phyloP scores from a whole-genome alignment of 108 stramenopile species.

The Bacterosira constricta region DNA sequence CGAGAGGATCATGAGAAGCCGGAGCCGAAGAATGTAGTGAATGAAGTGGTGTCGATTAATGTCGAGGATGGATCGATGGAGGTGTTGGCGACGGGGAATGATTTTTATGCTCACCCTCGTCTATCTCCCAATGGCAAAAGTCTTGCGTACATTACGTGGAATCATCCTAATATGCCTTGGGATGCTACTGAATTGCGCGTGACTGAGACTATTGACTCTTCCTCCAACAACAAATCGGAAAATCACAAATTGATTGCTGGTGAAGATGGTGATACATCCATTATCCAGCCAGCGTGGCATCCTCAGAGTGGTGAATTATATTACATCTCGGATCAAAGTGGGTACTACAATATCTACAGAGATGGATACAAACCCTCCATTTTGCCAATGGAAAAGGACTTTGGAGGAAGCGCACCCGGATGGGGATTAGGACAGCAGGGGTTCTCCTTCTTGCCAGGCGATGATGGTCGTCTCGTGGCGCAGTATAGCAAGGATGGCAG shows the following conservation, averaged over 20 bases:
- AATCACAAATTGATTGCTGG: conserved; percentile 57
- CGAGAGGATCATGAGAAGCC: conserved; percentile 50
- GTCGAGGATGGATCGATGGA: conserved; percentile 31
- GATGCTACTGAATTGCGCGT: conserved; percentile 65
- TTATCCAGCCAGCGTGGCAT: conserved; percentile 71
- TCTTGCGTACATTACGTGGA: conserved; percentile 73
- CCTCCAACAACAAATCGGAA: conserved; percentile 17
- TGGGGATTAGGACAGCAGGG: conserved; percentile 71
- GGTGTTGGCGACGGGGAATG: conserved; percentile 67
- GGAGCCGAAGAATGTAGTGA: conserved; percentile 61
- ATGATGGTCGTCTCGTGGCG: conserved; percentile 62
- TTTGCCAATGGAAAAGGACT: conserved; percentile 59
- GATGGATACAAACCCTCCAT: conserved; percentile 17
- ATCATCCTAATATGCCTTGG: conserved; percentile 90
- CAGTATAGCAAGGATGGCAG: conserved; percentile 54
- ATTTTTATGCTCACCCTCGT: conserved; percentile 70
- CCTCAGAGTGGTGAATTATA: conserved; percentile 56
- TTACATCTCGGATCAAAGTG: conserved; percentile 69
- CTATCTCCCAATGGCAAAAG: conserved; percentile 49
- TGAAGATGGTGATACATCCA: conserved; percentile 61
- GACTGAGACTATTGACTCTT: not conserved
- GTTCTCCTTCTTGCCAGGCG: conserved; percentile 53
- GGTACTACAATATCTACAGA: conserved; percentile 72
- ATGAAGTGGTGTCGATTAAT: conserved; percentile 61
- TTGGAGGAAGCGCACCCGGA: conserved; percentile 67